A percentile compares a stretch with the other conserved stretches of the same genome.
phyloP scores from a whole-genome alignment of 176 grass and related monocot species.

The Oryza coarctata region DNA sequence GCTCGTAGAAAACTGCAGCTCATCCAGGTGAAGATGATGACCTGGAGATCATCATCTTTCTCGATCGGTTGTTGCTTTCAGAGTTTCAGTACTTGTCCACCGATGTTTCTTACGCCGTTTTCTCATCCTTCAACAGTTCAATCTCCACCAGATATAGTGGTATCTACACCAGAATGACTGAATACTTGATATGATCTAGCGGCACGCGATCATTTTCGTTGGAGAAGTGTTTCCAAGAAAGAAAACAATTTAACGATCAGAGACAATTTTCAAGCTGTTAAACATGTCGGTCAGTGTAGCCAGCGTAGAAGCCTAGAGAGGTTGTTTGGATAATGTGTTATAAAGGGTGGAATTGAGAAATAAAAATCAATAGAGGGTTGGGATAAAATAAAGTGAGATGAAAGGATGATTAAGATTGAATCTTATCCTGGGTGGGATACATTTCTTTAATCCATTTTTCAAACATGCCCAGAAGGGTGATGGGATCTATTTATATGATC shows the following conservation, averaged over 20 bases:
- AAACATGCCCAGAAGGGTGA: too few species aligned
- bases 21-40: neutral
- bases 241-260: neutral
- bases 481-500: too few species aligned
- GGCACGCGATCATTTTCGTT: neutral
- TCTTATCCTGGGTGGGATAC: too few species aligned
- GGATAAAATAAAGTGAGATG: too few species aligned
- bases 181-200: neutral
- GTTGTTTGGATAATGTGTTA: too few species aligned
- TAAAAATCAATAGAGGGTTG: too few species aligned
- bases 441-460: too few species aligned
- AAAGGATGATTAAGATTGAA: too few species aligned
- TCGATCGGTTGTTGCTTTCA: slow-evolving; percentile 12
- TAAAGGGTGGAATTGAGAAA: too few species aligned
- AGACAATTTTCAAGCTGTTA: neutral
- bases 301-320: neutral
- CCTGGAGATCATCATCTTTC: slow-evolving; percentile 11
- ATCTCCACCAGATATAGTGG: neutral
- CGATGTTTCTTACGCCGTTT: neutral
- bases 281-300: neutral
- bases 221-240: neutral
- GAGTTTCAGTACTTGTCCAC: neutral
- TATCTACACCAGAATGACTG: neutral
- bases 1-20: neutral
- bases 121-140: neutral